Base-by-base conservation (phyloP, 2,329 filamentous ascomycete species). In the Daldinia eschscholtzii region DNA sequence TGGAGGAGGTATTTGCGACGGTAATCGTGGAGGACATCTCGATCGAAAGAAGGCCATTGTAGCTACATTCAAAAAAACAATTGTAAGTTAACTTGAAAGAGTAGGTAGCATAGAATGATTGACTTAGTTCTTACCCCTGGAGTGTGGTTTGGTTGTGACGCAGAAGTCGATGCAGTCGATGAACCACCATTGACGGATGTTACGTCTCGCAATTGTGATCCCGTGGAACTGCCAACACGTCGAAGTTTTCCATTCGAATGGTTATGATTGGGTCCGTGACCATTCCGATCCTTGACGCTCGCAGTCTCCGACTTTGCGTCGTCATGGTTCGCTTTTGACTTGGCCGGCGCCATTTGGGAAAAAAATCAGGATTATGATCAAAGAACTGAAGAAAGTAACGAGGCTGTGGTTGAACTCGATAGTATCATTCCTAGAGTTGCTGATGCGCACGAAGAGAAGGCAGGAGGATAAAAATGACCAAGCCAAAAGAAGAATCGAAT, bases 1-100 rank as follows among this genome's bases (percentile, higher is more conserved):
- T 88, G 86, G 75, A 96, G 85, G 66, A 87, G 87, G 82, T 94
- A 90, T 72, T 91, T 87, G 77, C 91, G 88, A 70, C 92, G 89
- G 83, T 96, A 96, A 72, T 87, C 85, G 77, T 94, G 91, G 57
- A 96, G 88, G 55, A 92, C 83, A 56, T 88, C 82, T 67, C 89
- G 83, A 33, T 92, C 88, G 75, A 93, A 91, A 2, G 87, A 86
- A 18, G 86, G 81, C 92, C 92, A 94, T 77, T 90, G 83, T 33
- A 89, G 80, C 87, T 89, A 70, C 46, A 44, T 15, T 28, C 6
- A 37, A 33, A 23, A 30, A 26, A 42, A n/a, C 42, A 23, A 23
- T 64, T 56, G 59, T 74, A n/a, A 72, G 63, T 30, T 62, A 15
- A 58, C 13, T 30, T 68, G 63, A 67, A 53, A 66, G 53, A 64